Evolutionary conservation across 1,284 basidiomycete species (phyloP), one percentile per base, ranked within the genome.

Genomic region (Apiotrichum veenhuisii): DNA sequence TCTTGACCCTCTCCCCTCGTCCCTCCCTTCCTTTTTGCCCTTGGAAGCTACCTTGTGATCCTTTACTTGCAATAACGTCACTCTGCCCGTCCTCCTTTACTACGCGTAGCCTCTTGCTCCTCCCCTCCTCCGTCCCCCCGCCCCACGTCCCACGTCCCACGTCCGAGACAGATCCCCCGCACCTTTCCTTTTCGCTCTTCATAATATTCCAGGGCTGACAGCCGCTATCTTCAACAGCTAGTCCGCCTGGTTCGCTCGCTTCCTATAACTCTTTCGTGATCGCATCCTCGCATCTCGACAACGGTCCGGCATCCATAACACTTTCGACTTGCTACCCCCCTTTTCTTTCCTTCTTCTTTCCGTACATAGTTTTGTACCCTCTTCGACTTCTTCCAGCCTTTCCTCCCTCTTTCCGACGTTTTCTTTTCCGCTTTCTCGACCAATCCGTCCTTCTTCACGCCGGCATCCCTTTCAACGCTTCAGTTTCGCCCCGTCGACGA

Each of bases 171-270:
- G n/a, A n/a, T 42, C 23, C 34, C 25, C 25, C 38, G 30, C 23
- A 14, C 48, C 3, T 38, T 1, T 50, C 38, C 23, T 40, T 17
- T 26, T 11, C 15, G 2, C 18, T 26, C 5, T 43, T 23, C 30
- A 23, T 43, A 41, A 41, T 41, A 20, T 41, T 41, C 42, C 42
- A 43, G 42, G 42, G 42, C 42, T 43, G 42, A 43, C 42, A 23
- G 17, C 42, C 41, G 30, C 22, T 44, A 22, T 36, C 22, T 26
- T 43, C 30, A 27, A 22, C 42, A 27, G 36, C 22, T 26, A 42
- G 43, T 36, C 41, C 14, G 22, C 23, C 30, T 3, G 11, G 14
- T 27, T 14, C 14, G 12, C 25, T 52, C 37, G n/a, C 33, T 38
- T 46, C n/a, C 44, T 46, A 52, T 27, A 26, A 20, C 42, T 15